Percentiles rank a stretch among this genome's conserved stretches.
phyloP scores from a whole-genome alignment of 2,329 filamentous ascomycete species.

The Claviceps sorghi region DNA sequence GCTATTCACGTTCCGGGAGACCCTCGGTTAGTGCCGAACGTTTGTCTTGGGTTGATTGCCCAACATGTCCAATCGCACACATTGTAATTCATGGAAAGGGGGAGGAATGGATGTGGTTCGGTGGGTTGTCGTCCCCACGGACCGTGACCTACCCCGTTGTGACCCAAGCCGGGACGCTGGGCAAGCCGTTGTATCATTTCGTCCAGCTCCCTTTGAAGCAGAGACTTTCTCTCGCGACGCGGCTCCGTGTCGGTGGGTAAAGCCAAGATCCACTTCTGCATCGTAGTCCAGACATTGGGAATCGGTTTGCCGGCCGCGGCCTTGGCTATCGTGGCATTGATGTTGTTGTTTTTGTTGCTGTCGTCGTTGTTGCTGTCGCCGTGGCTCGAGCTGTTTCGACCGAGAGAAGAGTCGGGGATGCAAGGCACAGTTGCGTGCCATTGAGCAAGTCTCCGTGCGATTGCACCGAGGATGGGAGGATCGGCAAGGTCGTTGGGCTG shows the following conservation, averaged over 20 bases:
- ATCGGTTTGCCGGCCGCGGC: constrained; percentile 52
- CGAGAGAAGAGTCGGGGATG: constrained; percentile 23
- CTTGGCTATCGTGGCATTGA: constrained; percentile 29
- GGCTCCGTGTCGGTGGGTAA: constrained; percentile 59
- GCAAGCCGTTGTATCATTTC: constrained; percentile 57
- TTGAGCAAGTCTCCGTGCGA: constrained; percentile 72
- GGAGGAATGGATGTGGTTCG: too few species aligned
- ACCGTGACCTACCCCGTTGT: constrained; percentile 47
- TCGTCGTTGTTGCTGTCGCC: constrained; percentile 16
- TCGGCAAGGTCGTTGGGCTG: constrained; percentile 65
- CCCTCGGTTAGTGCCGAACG: constrained; percentile 5
- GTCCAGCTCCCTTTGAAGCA: constrained; percentile 60
- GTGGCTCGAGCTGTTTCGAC: constrained; percentile 22
- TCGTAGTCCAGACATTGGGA: constrained; percentile 88
- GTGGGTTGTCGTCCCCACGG: neutral
- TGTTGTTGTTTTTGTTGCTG: neutral
- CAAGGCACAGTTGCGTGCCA: constrained; percentile 73
- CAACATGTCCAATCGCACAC: too few species aligned
- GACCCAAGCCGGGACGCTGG: constrained; percentile 60
- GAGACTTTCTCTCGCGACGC: constrained; percentile 50
- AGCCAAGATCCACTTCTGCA: constrained; percentile 89
- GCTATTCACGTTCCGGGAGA: constrained; percentile 26
- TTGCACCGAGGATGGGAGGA: constrained; percentile 63
- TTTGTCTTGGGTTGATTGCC: neutral
- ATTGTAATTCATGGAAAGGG: too few species aligned